Conservation (phyloP, 352 stramenopile species). For the Phytophthora ramorum region DNA sequence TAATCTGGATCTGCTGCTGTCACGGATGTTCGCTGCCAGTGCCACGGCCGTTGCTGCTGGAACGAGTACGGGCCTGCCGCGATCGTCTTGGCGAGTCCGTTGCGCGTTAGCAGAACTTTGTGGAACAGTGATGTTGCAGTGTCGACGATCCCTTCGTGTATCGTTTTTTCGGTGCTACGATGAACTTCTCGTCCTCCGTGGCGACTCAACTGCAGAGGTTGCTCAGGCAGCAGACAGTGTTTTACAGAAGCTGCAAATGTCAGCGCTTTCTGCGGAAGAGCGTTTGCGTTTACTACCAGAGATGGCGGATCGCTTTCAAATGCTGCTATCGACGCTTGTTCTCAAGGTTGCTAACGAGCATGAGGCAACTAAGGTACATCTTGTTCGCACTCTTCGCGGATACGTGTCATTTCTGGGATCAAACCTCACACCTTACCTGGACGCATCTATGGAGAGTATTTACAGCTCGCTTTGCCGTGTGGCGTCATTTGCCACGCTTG, state of each 20-base stretch:
- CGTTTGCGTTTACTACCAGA: conserved; percentile 66
- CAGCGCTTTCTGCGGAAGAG: conserved; percentile 46
- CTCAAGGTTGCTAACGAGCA: conserved; percentile 69
- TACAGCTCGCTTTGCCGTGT: conserved; percentile 57
- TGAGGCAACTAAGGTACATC: conserved; percentile 59
- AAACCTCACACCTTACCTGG: conserved; percentile 51
- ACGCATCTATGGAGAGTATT: conserved; percentile 57
- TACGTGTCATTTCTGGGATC: conserved; percentile 66
- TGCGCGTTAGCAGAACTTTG: conserved; percentile 70
- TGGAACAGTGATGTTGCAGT: conserved; percentile 56
- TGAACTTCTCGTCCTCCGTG: conserved; percentile 73
- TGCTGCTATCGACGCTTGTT: conserved; percentile 73
- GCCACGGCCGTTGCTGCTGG: conserved; percentile 31
- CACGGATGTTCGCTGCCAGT: conserved; percentile 57
- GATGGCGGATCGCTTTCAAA: conserved; percentile 72
- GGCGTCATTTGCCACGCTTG: conserved; percentile 67
- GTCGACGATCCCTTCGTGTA: conserved; percentile 48
- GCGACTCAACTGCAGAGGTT: conserved; percentile 56
- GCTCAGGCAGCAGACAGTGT: conserved; percentile 31
- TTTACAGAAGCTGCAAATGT: conserved; percentile 41
- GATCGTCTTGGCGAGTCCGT: conserved; percentile 73
- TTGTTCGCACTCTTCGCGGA: conserved; percentile 73
- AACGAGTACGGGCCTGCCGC: conserved; percentile 34
- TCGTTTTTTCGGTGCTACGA: conserved; percentile 85
- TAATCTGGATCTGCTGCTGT: conserved; percentile 75